Percentiles rank a stretch among this genome's conserved stretches.
Evolutionary conservation across 176 grass and related monocot genomes (phyloP).

Genomic region (Musa acuminata): DNA sequence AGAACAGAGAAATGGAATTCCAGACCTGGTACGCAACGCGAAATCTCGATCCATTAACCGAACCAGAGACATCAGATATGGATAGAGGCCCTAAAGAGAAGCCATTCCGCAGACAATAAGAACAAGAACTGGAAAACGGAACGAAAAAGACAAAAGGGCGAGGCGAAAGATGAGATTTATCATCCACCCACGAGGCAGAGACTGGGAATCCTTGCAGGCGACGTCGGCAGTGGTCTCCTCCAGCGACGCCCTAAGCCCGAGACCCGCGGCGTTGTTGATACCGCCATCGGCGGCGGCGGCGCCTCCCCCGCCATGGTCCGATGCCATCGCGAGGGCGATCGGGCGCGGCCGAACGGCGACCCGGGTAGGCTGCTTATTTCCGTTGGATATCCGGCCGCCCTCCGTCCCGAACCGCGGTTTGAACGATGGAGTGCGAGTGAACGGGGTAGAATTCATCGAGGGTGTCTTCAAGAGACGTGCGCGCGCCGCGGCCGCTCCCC

Average conservation of each 20-base stretch:
- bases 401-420: neutral
- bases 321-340: neutral
- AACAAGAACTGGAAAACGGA: neutral
- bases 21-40: slow-evolving; percentile 15
- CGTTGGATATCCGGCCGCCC: neutral
- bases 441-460: neutral
- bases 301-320: neutral
- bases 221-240: neutral
- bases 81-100: slow-evolving; percentile 1
- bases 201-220: neutral
- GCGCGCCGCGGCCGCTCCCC: neutral
- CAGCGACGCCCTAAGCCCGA: neutral
- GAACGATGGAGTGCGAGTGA: neutral
- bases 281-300: neutral
- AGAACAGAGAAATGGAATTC: neutral
- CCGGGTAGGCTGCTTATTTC: neutral
- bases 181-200: neutral
- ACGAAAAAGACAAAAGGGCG: too few species aligned
- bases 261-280: neutral
- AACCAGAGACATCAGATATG: slow-evolving; percentile 1
- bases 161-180: neutral
- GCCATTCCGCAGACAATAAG: neutral
- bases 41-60: slow-evolving; percentile 1
- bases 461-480: neutral
- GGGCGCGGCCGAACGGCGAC: neutral